Evolutionary conservation across 2,329 filamentous ascomycete genomes (phyloP).

Genomic region (Colletotrichum acutatum): DNA sequence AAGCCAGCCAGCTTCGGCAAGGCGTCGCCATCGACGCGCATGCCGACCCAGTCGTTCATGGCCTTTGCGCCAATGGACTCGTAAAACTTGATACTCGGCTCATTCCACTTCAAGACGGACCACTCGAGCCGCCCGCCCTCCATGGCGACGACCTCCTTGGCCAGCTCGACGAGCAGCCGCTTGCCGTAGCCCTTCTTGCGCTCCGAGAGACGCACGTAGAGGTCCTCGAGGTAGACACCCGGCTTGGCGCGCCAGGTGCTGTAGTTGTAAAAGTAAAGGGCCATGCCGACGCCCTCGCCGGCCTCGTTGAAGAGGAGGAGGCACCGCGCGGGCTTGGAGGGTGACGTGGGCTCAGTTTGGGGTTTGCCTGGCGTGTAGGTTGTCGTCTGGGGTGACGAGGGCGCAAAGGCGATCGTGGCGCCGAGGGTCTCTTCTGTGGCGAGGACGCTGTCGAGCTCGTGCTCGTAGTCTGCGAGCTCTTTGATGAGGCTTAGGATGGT

Average conservation of each 20-base stretch:
- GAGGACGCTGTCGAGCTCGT: conserved; percentile 77
- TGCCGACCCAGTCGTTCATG: conserved; percentile 78
- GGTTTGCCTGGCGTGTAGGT: conserved; percentile 45
- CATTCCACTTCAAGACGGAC: conserved; percentile 93
- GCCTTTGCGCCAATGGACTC: conserved; percentile 73
- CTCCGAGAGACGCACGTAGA: conserved; percentile 81
- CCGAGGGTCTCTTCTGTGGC: conserved; percentile 81
- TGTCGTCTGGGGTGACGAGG: conserved; percentile 53
- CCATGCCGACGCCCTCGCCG: conserved; percentile 74
- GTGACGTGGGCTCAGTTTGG: conserved; percentile 64
- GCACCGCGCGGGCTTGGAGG: conserved; percentile 77
- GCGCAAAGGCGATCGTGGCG: conserved; percentile 82
- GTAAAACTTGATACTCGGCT: conserved; percentile 91
- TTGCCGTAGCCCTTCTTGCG: conserved; percentile 85
- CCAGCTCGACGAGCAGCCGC: conserved; percentile 77
- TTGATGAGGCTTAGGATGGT: conserved; percentile 85
- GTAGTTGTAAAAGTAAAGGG: conserved; percentile 95
- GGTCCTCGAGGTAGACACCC: conserved; percentile 92
- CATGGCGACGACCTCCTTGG: conserved; percentile 80
- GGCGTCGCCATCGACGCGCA: conserved; percentile 77
- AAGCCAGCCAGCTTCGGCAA: conserved; percentile 69
- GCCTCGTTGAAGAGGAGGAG: conserved; percentile 70
- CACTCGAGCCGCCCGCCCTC: conserved; percentile 85
- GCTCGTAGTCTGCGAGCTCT: conserved; percentile 89
- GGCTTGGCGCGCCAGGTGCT: conserved; percentile 90